Evolutionary conservation across 179 eudicot genomes (phyloP).

Genomic region (Pouteria campechiana): DNA sequence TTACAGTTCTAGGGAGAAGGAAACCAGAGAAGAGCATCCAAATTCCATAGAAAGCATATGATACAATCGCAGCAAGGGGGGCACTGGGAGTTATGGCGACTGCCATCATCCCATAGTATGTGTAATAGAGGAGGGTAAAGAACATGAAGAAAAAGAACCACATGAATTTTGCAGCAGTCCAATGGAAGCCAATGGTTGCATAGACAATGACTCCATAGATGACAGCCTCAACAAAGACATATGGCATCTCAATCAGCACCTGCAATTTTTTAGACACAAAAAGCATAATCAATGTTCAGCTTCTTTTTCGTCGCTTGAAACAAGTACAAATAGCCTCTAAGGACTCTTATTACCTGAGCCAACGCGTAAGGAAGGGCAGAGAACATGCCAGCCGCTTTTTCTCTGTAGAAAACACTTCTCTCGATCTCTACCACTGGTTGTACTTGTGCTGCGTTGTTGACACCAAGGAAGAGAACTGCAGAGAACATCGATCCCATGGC

Average conservation of each 20-base stretch:
- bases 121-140: conserved; percentile 7
- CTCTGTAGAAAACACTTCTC: conserved; percentile 7
- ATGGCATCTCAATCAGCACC: conserved; percentile 5
- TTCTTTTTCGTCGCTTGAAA: too few species aligned
- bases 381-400: conserved; percentile 9
- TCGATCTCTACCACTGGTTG: conserved; percentile 3
- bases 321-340: too few species aligned
- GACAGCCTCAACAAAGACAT: not conserved
- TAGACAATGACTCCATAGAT: conserved; percentile 2
- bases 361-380: conserved; percentile 4
- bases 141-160: conserved; percentile 4
- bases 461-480: conserved; percentile 7
- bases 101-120: conserved; percentile 8
- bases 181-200: conserved; percentile 8
- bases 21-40: conserved; percentile 4
- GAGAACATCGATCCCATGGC: conserved; percentile 6
- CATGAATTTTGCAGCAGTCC: conserved; percentile 3
- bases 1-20: conserved; percentile 6
- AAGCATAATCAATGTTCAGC: too few species aligned
- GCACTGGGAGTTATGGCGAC: conserved; percentile 6
- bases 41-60: conserved; percentile 1
- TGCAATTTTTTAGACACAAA: not conserved
- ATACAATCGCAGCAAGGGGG: conserved; percentile 7
- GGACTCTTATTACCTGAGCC: too few species aligned
- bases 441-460: not conserved